Base-by-base conservation (phyloP, 495 filamentous ascomycete species). In the Talaromyces wortmannii region DNA sequence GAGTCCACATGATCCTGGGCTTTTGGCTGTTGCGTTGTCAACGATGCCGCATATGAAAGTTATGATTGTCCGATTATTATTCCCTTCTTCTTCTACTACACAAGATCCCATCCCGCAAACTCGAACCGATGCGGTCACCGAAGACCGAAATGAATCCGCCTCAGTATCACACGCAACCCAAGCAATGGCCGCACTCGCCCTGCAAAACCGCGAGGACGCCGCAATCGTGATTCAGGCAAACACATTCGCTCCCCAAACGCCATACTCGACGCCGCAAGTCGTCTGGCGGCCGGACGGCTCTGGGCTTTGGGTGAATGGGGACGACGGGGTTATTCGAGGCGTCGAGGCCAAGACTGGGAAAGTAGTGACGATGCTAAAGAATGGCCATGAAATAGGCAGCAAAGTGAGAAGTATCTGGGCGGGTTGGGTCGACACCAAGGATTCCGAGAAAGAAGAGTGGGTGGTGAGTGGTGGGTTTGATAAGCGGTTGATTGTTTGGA, bases 391-490 rank as follows among this genome's bases (percentile, higher is more conserved):
- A 49, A 56, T 67, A 2, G 84, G 83, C 7, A 81, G 70, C 58
- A 89, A 89, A 67, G 79, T 89, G 31, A 67, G 85, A 43, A 81
- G 79, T 58, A 68, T 89, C 32, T 88, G 83, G 81, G 81, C 82
- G 2, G 86, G 85, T 6, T 61, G 56, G 59, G 75, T 86, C 32
- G 59, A 68, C 51, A 64, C 65, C 5, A 44, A 61, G 13, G 60
- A 65, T 23, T 43, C 42, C 23, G 4, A 1, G 31, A 60, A 55
- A 47, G 68, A 77, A 57, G 85, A 89, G 66, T 78, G 77, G 73
- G 57, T 88, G 47, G 71, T 88, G 32, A 86, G 82, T 71, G 85
- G 85, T 5, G 86, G 83, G 7, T 89, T 89, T 68, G 86, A 89
- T 71, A 82, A 79, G 63, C 70, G 64, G 36, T 63, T 88, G 58